Evolutionary conservation across 495 filamentous ascomycete species (phyloP).

Genomic region (Bacidia rubella): DNA sequence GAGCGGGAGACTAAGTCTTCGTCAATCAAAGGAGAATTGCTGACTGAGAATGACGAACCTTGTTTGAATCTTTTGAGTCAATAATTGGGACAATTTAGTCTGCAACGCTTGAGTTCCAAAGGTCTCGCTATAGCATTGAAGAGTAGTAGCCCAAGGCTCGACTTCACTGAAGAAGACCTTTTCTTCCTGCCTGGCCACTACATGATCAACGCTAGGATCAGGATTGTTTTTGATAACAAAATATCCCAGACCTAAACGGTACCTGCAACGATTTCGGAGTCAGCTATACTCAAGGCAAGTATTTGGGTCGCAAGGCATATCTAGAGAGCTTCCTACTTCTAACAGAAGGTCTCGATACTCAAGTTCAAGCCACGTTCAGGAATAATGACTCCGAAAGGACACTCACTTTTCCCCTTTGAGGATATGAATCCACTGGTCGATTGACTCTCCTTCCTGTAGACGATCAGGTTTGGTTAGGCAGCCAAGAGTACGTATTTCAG

Average conservation of each 20-base stretch:
- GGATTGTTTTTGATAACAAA: conserved; percentile 52
- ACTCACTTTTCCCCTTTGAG: conserved; percentile 13
- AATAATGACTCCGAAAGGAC: too few species aligned
- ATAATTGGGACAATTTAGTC: conserved; percentile 35
- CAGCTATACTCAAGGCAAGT: conserved; percentile 46
- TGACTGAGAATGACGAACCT: conserved; percentile 20
- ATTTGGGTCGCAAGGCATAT: too few species aligned
- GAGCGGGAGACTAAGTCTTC: conserved; percentile 35
- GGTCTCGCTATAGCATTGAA: conserved; percentile 33
- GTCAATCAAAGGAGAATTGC: not conserved
- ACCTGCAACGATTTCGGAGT: too few species aligned
- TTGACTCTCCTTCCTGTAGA: conserved; percentile 31
- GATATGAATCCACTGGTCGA: not conserved
- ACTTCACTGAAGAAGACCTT: conserved; percentile 40
- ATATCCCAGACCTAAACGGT: conserved; percentile 48
- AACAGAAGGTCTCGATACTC: too few species aligned
- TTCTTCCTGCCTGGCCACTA: conserved; percentile 42
- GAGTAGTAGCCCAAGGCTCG: conserved; percentile 33
- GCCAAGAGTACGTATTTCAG: conserved; percentile 51
- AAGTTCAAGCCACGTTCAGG: too few species aligned
- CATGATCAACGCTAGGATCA: conserved; percentile 34
- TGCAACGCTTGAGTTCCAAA: conserved; percentile 48
- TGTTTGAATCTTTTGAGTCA: conserved; percentile 43
- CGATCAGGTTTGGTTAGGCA: conserved; percentile 50
- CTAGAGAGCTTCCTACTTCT: too few species aligned